Percentiles rank a stretch among this genome's conserved stretches.
Conservation (phyloP, 164 flowering plant genomes). For the Amborella trichopoda region DNA sequence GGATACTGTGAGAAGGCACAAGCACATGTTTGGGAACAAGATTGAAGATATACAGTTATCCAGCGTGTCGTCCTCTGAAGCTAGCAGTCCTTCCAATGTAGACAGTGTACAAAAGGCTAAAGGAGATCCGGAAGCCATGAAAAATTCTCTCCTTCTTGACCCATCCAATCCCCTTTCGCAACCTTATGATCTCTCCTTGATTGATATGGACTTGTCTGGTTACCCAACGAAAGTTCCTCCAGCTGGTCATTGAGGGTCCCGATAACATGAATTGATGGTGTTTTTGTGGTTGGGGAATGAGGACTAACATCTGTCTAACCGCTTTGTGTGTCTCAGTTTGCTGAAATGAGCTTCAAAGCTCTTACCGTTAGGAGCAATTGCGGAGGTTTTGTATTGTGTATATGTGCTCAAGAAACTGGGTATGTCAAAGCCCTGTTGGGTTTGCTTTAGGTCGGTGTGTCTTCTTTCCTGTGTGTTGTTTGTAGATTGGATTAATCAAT, state of each 20-base stretch:
- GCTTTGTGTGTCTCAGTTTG: background rate
- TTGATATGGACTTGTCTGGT: slow-evolving; percentile 56
- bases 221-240: slow-evolving; percentile 59
- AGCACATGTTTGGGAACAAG: slow-evolving; percentile 47
- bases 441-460: too few species aligned
- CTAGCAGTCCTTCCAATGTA: slow-evolving; percentile 37
- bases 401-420: too few species aligned
- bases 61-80: slow-evolving; percentile 47
- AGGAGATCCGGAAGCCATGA: slow-evolving; percentile 34
- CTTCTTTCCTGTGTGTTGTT: too few species aligned
- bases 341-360: background rate
- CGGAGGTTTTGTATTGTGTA: too few species aligned
- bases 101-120: slow-evolving; percentile 10
- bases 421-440: too few species aligned
- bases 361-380: too few species aligned
- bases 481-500: too few species aligned
- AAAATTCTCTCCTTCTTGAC: slow-evolving; percentile 59
- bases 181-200: slow-evolving; percentile 57
- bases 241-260: slow-evolving; percentile 18
- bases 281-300: too few species aligned
- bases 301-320: background rate
- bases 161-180: slow-evolving; percentile 27
- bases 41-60: slow-evolving; percentile 56
- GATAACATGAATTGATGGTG: slow-evolving; percentile 13
- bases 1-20: slow-evolving; percentile 77